phyloP scores from a whole-genome alignment of 75 land plant species.

The Gnetum montanum region DNA sequence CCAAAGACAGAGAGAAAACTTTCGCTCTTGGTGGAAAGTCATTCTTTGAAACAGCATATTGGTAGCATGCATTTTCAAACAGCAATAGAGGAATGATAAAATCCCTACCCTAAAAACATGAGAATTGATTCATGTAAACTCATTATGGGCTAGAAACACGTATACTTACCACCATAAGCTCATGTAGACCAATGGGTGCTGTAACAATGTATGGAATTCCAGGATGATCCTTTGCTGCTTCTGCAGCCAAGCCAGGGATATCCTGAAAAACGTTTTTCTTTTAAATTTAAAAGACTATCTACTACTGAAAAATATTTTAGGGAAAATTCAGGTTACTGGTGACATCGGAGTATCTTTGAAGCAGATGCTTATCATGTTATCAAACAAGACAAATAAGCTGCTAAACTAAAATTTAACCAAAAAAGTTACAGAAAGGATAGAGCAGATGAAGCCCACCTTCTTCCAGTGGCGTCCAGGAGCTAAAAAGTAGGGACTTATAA shows the following conservation, averaged over 20 bases:
- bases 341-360: too few species aligned
- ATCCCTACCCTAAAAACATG: not conserved
- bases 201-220: conserved; percentile 70
- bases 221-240: conserved; percentile 70
- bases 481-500: conserved; percentile 84
- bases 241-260: conserved; percentile 77
- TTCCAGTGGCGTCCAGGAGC: conserved; percentile 95
- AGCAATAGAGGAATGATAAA: too few species aligned
- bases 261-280: too few species aligned
- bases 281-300: not conserved
- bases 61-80: too few species aligned
- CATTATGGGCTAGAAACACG: not conserved
- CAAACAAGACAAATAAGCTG: too few species aligned
- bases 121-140: not conserved
- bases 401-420: not conserved
- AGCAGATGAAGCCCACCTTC: conserved; percentile 33
- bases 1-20: too few species aligned
- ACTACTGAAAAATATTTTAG: too few species aligned
- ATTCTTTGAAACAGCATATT: too few species aligned
- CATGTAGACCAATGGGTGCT: conserved; percentile 90
- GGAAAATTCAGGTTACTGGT: too few species aligned
- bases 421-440: conserved; percentile 1
- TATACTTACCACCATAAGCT: conserved; percentile 70
- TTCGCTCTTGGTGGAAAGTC: too few species aligned
- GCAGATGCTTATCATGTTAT: too few species aligned